Evolutionary conservation across 768 basidiomycete species (phyloP).

Genomic region (Suillus luteus): DNA sequence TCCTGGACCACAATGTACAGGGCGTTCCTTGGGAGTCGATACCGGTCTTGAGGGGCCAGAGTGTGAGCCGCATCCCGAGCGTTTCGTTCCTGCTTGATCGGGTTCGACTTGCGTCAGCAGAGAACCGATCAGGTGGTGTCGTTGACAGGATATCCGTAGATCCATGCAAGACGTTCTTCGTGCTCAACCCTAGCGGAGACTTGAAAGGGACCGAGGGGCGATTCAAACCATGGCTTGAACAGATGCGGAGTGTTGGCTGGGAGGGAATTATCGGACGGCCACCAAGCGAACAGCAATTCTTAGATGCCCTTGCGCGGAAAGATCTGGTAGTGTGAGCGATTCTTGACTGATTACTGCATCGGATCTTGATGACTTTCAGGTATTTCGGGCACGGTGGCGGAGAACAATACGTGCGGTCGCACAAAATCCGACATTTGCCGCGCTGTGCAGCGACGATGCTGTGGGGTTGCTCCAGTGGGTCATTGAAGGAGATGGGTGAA

Average conservation of each 20-base stretch:
- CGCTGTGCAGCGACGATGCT: slow-evolving; percentile 95
- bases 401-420: slow-evolving; percentile 90
- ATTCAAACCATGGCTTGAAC: slow-evolving; percentile 76
- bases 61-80: slow-evolving; percentile 92
- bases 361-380: slow-evolving; percentile 42
- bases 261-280: slow-evolving; percentile 72
- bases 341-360: not conserved
- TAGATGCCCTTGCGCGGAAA: slow-evolving; percentile 65
- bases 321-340: slow-evolving; percentile 88
- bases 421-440: slow-evolving; percentile 77
- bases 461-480: slow-evolving; percentile 98
- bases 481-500: slow-evolving; percentile 87
- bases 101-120: slow-evolving; percentile 51
- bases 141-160: slow-evolving; percentile 60
- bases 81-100: slow-evolving; percentile 87
- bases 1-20: slow-evolving; percentile 88
- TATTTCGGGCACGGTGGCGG: slow-evolving; percentile 98
- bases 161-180: slow-evolving; percentile 70
- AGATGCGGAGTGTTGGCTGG: slow-evolving; percentile 80
- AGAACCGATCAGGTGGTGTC: slow-evolving; percentile 16
- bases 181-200: slow-evolving; percentile 94
- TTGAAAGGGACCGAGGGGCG: slow-evolving; percentile 78
- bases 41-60: slow-evolving; percentile 78
- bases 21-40: slow-evolving; percentile 96
- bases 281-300: slow-evolving; percentile 84